Base-by-base conservation (phyloP, 2,329 filamentous ascomycete species). In the Colletotrichum sidae region DNA sequence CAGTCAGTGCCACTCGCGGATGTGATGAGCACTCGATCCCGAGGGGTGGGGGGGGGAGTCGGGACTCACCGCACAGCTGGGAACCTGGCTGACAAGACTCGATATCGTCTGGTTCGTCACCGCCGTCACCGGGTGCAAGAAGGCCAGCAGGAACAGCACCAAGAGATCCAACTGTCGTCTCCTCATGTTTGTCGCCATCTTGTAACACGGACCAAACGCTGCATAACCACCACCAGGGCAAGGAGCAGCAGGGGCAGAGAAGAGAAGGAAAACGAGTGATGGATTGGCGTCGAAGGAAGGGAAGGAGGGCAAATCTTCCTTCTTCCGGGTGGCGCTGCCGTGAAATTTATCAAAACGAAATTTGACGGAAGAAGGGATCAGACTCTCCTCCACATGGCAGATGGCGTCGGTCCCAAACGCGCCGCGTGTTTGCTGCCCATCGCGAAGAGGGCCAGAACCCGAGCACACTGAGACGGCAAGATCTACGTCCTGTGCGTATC, bases 51-150 rank as follows among this genome's bases (percentile, higher is more conserved):
- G 12, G 25, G 15, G 15, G 15, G 15, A 15, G 15, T 15, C 15
- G 15, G 4, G 15, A 55, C 52, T 55, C n/a, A 55, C 52, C 8
- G 52, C 52, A 34, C 52, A 55, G 39, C 35, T 45, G 13, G 52
- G 52, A 13, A 55, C 52, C 38, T 55, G 12, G 6, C 17, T 34
- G 41, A 55, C 9, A 2, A 55, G 33, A 8, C 15, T 13, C 17
- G 52, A 34, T 15, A 55, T 55, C 38, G 35, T 55, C 17, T 8
- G 35, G 13, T 38, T 55, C 52, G 42, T 39, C n/a, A 39, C 17
- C 52, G 52, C 42, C 38, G 39, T 42, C n/a, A 37, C 33, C 25
- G 34, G 34, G n/a, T 34, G 52, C 12, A 55, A 17, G 15, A 45
- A 55, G 8, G 38, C 17, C 39, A 55, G 41, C 34, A 45, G 38